Percentiles rank a stretch among this genome's conserved stretches.
phyloP scores from a whole-genome alignment of 495 filamentous ascomycete species.

The Penicillium samsonianum region DNA sequence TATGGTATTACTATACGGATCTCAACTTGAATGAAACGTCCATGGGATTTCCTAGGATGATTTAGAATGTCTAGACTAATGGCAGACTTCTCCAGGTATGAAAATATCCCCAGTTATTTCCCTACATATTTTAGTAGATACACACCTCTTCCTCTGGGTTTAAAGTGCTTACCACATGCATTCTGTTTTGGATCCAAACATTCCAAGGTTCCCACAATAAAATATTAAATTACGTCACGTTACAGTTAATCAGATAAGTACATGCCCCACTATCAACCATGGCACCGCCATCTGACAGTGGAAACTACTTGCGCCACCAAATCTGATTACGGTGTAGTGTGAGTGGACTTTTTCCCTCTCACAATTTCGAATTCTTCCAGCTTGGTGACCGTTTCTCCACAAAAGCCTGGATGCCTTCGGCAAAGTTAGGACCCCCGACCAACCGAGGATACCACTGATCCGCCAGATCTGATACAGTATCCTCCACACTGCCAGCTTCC shows the following conservation, averaged over 20 bases:
- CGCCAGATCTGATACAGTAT: constrained; percentile 58
- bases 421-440: constrained; percentile 69
- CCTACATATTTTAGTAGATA: background rate
- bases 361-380: constrained; percentile 77
- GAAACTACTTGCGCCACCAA: background rate
- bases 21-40: background rate
- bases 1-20: background rate
- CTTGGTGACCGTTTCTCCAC: constrained; percentile 71
- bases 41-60: background rate
- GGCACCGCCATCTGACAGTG: background rate
- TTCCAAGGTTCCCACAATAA: background rate
- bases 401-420: constrained; percentile 77
- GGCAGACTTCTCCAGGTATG: background rate
- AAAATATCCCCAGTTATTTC: background rate
- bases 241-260: constrained; percentile 11
- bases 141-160: background rate
- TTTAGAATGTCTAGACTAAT: background rate
- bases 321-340: constrained; percentile 10
- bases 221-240: background rate
- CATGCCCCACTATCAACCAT: background rate
- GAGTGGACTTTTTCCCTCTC: constrained; percentile 1
- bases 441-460: constrained; percentile 61
- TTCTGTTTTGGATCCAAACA: background rate
- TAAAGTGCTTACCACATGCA: background rate
- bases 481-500: constrained; percentile 65